Evolutionary conservation across 73 alveolate species (phyloP).

Genomic region (Paramecium octaurelia): DNA sequence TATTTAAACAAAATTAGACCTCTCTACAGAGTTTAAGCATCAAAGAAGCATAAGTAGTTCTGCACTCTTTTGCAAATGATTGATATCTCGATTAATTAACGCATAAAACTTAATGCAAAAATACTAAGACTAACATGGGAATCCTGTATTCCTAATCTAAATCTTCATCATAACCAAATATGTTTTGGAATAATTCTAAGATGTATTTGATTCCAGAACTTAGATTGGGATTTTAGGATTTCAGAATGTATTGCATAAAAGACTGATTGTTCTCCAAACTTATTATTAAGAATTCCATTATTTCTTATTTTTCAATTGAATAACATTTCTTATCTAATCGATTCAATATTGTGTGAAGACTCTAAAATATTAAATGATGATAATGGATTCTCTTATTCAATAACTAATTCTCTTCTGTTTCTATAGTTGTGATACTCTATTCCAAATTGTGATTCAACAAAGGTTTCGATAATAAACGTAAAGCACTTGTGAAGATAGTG

Average conservation of each 20-base stretch:
- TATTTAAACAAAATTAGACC: neutral
- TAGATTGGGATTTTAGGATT: neutral
- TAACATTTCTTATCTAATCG: neutral
- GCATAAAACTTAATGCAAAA: neutral
- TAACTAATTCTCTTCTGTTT: neutral
- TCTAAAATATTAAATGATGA: conserved; percentile 10
- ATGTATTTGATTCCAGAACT: neutral
- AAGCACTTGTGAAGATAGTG: neutral
- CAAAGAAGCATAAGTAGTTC: neutral
- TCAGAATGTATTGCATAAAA: neutral
- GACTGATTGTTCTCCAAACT: neutral
- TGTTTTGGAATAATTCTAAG: neutral
- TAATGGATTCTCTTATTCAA: neutral
- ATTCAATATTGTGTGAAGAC: neutral
- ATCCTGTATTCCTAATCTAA: neutral
- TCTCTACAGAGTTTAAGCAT: neutral
- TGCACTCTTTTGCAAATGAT: neutral
- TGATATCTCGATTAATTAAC: neutral
- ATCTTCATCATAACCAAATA: neutral
- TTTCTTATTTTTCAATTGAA: neutral
- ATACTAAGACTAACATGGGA: neutral
- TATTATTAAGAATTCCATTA: neutral
- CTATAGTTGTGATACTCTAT: neutral
- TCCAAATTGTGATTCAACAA: neutral
- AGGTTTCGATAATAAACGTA: neutral